These are phyloP conservation scores for Ceratonia siliqua DNA, from an alignment of 306 rosid species.

Conservation along the genomic window DNA sequence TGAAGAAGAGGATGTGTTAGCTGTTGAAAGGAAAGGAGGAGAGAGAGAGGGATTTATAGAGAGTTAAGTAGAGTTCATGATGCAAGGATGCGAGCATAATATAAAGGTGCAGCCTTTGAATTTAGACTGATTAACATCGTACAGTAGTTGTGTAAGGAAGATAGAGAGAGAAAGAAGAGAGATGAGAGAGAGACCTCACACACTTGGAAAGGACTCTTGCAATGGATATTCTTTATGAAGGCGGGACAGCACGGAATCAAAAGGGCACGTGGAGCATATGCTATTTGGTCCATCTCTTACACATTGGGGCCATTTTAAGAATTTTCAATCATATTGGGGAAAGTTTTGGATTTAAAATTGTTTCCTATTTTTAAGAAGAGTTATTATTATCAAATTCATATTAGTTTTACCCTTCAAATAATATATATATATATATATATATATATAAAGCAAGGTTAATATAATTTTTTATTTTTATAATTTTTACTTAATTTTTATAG, in stretches of 20 bases:
- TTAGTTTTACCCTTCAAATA: no score
- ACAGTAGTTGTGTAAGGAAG: not conserved
- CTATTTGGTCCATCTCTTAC: not conserved
- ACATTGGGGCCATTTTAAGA: not conserved
- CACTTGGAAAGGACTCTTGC: not conserved
- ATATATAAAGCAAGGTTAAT: no score
- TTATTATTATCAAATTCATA: no score
- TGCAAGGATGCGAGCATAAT: not conserved
- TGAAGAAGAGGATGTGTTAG: slow-evolving; percentile 20
- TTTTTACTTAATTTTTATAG: no score
- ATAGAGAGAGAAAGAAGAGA: not conserved
- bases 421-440: no score
- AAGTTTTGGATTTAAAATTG: not conserved
- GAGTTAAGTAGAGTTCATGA: slow-evolving; percentile 51
- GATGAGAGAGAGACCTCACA: slow-evolving; percentile 21
- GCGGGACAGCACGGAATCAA: slow-evolving; percentile 20
- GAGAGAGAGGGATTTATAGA: slow-evolving; percentile 65
- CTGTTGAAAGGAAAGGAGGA: slow-evolving; percentile 39
- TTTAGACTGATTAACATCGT: slow-evolving; percentile 22
- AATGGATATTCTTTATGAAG: slow-evolving; percentile 28
- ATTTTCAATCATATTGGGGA: not conserved
- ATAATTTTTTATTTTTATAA: no score
- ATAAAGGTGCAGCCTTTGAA: slow-evolving; percentile 11
- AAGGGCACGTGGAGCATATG: not conserved
- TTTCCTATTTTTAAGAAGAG: not conserved